These are phyloP conservation scores for Paracamarosporium sp. DNA, from an alignment of 2,329 filamentous ascomycete species.

Conservation along the genomic window DNA sequence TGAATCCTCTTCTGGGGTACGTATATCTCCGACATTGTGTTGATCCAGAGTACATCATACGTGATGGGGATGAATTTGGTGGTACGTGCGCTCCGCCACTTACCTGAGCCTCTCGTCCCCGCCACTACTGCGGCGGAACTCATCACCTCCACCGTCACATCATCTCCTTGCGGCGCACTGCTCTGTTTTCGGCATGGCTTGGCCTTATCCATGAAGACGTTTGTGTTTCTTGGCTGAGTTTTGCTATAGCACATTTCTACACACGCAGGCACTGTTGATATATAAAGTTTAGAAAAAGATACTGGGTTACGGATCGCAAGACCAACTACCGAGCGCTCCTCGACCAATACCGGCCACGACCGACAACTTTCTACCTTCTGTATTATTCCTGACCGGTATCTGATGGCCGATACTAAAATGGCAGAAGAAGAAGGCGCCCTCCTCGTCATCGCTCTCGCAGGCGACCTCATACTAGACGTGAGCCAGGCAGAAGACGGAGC, in stretches of 20 bases:
- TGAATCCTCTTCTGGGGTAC: too few species aligned
- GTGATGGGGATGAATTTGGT: neutral
- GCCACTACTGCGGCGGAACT: slow-evolving; percentile 1
- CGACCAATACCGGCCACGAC: too few species aligned
- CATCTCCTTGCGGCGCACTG: slow-evolving; percentile 13
- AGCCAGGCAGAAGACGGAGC: slow-evolving; percentile 68
- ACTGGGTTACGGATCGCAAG: neutral
- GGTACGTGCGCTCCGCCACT: slow-evolving; percentile 2
- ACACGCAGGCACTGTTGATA: neutral
- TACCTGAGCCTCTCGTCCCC: neutral
- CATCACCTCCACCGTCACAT: slow-evolving; percentile 4
- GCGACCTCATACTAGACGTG: slow-evolving; percentile 72
- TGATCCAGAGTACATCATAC: too few species aligned
- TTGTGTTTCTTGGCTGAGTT: neutral
- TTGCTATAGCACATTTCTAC: neutral
- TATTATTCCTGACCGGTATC: too few species aligned
- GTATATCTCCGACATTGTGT: too few species aligned
- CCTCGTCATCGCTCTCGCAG: slow-evolving; percentile 61
- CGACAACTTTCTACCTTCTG: too few species aligned
- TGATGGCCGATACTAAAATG: slow-evolving; percentile 23
- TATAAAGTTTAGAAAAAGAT: neutral
- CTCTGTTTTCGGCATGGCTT: slow-evolving; percentile 51
- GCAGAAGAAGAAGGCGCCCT: slow-evolving; percentile 40
- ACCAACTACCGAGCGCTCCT: too few species aligned
- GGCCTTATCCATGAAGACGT: slow-evolving; percentile 55